phyloP scores from a whole-genome alignment of 2,329 filamentous ascomycete species.

The Phaeoacremonium minimum region DNA sequence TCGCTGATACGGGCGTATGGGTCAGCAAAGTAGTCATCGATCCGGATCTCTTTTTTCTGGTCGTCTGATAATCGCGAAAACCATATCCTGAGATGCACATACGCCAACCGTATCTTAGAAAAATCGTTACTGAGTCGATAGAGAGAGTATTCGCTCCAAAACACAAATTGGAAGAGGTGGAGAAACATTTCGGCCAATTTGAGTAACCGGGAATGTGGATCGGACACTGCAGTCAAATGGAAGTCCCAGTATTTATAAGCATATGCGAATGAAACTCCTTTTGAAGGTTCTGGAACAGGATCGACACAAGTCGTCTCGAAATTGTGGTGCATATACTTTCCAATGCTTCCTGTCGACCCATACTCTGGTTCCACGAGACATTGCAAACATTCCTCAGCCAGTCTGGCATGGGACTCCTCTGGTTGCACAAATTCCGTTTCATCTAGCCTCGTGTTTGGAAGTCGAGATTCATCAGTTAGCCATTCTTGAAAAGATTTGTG shows the following conservation, averaged over 20 bases:
- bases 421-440: neutral
- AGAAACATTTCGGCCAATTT: neutral
- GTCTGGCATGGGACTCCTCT: neutral
- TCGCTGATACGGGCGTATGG: neutral
- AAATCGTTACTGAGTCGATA: neutral
- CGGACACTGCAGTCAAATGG: neutral
- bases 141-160: conserved; percentile 4
- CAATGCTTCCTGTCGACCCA: neutral
- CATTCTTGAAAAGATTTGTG: neutral
- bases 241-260: conserved; percentile 1
- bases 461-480: neutral
- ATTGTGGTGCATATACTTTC: neutral
- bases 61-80: neutral
- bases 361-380: neutral
- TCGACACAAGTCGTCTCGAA: neutral
- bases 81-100: neutral
- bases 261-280: conserved; percentile 1
- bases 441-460: neutral
- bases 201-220: neutral
- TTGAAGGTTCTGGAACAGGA: neutral
- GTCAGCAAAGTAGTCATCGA: conserved; percentile 2
- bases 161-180: conserved; percentile 3
- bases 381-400: neutral
- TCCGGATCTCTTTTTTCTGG: neutral
- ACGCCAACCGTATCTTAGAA: neutral